phyloP scores from a whole-genome alignment of 2,329 filamentous ascomycete species.

The Fusarium decemcellulare region DNA sequence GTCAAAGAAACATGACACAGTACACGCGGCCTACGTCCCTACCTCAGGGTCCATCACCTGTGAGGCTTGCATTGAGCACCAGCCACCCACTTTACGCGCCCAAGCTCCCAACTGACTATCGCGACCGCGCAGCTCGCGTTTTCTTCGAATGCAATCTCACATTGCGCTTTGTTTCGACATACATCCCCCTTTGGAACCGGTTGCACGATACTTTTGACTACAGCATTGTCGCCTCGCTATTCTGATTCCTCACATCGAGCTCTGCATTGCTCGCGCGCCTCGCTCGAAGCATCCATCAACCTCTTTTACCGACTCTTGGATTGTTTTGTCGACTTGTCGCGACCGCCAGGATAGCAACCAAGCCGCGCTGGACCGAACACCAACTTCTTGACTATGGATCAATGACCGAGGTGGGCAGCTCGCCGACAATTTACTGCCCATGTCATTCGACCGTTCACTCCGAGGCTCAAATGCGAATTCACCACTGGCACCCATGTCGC shows the following conservation, averaged over 20 bases:
- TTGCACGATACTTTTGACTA: constrained; percentile 10
- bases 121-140: constrained; percentile 44
- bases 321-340: constrained; percentile 7
- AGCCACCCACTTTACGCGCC: constrained; percentile 50
- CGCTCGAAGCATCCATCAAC: neutral
- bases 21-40: neutral
- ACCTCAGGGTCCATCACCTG: constrained; percentile 9
- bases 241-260: neutral
- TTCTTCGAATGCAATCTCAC: constrained; percentile 20
- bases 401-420: constrained; percentile 49
- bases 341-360: constrained; percentile 13
- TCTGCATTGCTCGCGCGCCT: neutral
- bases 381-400: constrained; percentile 50
- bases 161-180: constrained; percentile 38
- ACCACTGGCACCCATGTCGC: constrained; percentile 48
- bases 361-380: constrained; percentile 21
- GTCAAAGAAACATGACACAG: neutral
- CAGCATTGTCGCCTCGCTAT: constrained; percentile 10
- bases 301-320: constrained; percentile 1
- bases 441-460: constrained; percentile 36
- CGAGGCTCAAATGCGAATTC: constrained; percentile 40
- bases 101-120: constrained; percentile 30
- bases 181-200: constrained; percentile 22
- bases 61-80: constrained; percentile 21
- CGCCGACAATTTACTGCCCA: constrained; percentile 47